Base-by-base conservation (phyloP, 2,329 filamentous ascomycete species). In the Fusarium proliferatum region DNA sequence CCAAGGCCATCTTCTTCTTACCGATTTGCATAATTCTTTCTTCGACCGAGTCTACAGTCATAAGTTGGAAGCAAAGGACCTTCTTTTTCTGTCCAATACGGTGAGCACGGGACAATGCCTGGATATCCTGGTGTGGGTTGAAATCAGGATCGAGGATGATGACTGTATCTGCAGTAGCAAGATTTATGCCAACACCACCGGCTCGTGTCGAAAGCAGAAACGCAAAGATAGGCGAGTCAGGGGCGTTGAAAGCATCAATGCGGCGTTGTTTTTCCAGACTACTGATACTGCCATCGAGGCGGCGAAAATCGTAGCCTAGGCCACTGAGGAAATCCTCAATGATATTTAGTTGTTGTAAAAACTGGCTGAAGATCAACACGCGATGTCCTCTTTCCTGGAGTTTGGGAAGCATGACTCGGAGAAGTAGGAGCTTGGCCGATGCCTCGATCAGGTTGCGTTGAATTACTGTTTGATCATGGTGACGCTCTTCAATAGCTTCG, bases 141-240 rank as follows among this genome's bases (percentile, higher is more conserved):
- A 97, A 98, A 79, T 99, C 96, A 0, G 94, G 94, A 77, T 99
- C 95, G 74, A 98, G 90, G 74, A 99, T 98, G 73, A 99, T 98
- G 69, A 99, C 97, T 0, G 96, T 99, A 79, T 99, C 96, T 6
- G 96, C 96, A 12, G 95, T 97, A 1, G 96, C 96, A 62, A 99
- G 87, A 79, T 99, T 99, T 85, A 99, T 99, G 21, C 96, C 97
- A 1, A 99, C 96, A 78, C 97, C 96, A 61, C 96, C 96, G 23
- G 97, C 95, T 72, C 96, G 92, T 7, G 97, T 99, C 0, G 96
- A 98, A 0, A 99, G 87, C 23, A 99, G 84, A 82, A 99, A 98
- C 1, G 93, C 95, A 80, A 98, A 99, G 1, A 97, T 85, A 0
- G 89, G 85, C 2, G 96, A 98, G 61, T 92, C 88, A 0, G 94